phyloP scores from a whole-genome alignment of 2,329 filamentous ascomycete genomes.

The Colletotrichum liaoningense region DNA sequence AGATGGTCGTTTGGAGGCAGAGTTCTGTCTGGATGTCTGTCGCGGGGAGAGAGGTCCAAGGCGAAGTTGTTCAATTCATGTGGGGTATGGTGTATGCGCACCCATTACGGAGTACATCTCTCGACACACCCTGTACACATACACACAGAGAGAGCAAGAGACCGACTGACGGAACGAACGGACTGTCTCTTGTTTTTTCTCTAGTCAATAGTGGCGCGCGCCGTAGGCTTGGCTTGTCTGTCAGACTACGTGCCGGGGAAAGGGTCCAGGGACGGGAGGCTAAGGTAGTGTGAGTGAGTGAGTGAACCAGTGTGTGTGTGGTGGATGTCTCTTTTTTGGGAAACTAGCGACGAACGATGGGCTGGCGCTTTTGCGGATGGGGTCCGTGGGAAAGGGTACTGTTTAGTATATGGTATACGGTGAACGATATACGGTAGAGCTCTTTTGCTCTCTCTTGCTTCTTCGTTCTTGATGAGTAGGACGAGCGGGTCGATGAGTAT shows the following conservation, averaged over 20 bases:
- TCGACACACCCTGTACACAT: not conserved
- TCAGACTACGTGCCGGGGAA: conserved; percentile 1
- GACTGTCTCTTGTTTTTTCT: no score
- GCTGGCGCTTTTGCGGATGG: not conserved
- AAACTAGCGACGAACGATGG: not conserved
- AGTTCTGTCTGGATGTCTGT: not conserved
- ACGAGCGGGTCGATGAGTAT: not conserved
- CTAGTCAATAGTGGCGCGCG: not conserved
- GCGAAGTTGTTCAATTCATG: not conserved
- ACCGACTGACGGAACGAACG: not conserved
- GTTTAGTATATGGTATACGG: not conserved
- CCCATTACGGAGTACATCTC: not conserved
- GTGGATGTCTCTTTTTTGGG: not conserved
- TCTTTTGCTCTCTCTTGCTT: not conserved
- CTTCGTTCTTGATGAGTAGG: not conserved
- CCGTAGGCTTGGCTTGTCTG: not conserved
- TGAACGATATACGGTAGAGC: not conserved
- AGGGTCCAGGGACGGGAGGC: conserved; percentile 11
- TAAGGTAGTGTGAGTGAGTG: not conserved
- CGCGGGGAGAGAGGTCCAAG: not conserved
- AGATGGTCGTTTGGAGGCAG: not conserved
- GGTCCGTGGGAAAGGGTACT: not conserved
- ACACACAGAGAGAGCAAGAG: not conserved
- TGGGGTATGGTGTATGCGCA: not conserved
- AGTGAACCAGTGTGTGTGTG: not conserved